Evolutionary conservation across 495 filamentous ascomycete genomes (phyloP).

Genomic region (Penicillium goetzii): DNA sequence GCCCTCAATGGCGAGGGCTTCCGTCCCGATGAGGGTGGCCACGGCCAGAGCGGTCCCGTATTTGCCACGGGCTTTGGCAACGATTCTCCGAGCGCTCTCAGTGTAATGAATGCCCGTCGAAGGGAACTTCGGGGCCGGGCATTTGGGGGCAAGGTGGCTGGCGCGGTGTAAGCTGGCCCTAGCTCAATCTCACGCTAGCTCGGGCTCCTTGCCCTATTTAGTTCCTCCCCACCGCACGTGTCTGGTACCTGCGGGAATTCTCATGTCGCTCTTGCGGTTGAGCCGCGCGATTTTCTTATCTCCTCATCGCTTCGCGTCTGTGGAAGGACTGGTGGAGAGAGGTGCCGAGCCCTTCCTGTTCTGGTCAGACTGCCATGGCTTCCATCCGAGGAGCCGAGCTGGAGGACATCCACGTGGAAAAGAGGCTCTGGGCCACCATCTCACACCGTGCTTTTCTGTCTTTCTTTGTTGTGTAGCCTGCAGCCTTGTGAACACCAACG

Average conservation of each 20-base stretch:
- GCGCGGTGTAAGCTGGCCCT: slow-evolving; percentile 1
- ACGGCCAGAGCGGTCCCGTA: slow-evolving; percentile 30
- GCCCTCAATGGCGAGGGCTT: slow-evolving; percentile 79
- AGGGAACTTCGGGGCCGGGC: slow-evolving; percentile 31
- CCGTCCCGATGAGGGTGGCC: slow-evolving; percentile 45
- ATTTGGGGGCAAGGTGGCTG: slow-evolving; percentile 15
- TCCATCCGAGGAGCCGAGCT: not conserved
- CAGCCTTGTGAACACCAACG: not conserved
- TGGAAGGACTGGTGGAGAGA: not conserved
- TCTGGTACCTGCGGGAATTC: slow-evolving; percentile 15
- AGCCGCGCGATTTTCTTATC: not conserved
- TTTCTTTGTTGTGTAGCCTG: not conserved
- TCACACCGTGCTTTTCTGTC: slow-evolving; percentile 4
- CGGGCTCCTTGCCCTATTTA: not conserved
- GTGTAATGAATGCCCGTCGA: slow-evolving; percentile 13
- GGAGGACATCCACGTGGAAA: slow-evolving; percentile 17
- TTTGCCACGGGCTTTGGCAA: slow-evolving; percentile 43
- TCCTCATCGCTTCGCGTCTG: slow-evolving; percentile 5
- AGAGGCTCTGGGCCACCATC: not conserved
- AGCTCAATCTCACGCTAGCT: not conserved
- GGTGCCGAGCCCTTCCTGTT: not conserved
- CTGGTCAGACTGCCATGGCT: not conserved
- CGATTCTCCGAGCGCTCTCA: slow-evolving; percentile 31
- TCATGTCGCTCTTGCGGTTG: not conserved
- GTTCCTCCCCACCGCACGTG: slow-evolving; percentile 5